phyloP scores from a whole-genome alignment of 441 rosid species.

The Gossypium davidsonii region DNA sequence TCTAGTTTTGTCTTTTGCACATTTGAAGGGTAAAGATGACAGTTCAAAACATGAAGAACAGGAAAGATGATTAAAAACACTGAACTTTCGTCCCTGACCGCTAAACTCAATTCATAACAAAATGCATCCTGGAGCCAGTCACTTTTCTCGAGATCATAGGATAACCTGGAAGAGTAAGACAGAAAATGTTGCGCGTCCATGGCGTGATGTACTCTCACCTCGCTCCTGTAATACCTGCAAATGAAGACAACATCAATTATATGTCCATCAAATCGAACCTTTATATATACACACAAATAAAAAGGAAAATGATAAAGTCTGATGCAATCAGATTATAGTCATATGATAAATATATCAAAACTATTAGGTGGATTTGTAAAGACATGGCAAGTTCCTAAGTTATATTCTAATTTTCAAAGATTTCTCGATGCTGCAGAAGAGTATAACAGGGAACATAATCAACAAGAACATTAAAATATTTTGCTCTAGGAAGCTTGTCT shows the following conservation, averaged over 20 bases:
- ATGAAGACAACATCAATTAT: conserved; percentile 19
- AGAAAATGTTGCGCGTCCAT: conserved; percentile 98
- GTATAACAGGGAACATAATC: not conserved
- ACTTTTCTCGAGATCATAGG: conserved; percentile 15
- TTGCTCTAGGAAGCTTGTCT: conserved; percentile 13
- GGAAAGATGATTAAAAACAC: conserved; percentile 5
- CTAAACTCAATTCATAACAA: conserved; percentile 9
- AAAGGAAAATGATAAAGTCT: not conserved
- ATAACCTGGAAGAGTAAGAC: conserved; percentile 92
- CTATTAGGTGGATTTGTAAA: not conserved
- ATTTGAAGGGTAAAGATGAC: conserved; percentile 10
- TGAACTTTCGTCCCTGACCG: conserved; percentile 10
- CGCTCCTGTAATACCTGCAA: conserved; percentile 96
- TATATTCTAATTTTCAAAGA: not conserved
- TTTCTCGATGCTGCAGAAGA: not conserved
- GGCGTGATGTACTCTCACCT: conserved; percentile 98
- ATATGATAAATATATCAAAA: not conserved
- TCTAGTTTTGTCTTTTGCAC: conserved; percentile 2
- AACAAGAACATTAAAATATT: conserved; percentile 2
- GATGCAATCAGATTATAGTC: not conserved
- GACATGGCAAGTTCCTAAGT: not conserved
- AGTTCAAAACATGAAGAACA: not conserved
- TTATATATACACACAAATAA: not conserved
- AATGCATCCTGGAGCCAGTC: not conserved
- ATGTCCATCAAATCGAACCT: conserved; percentile 14